Evolutionary conservation across 345 rosid species (phyloP).

Genomic region (Rhizophora mangle): DNA sequence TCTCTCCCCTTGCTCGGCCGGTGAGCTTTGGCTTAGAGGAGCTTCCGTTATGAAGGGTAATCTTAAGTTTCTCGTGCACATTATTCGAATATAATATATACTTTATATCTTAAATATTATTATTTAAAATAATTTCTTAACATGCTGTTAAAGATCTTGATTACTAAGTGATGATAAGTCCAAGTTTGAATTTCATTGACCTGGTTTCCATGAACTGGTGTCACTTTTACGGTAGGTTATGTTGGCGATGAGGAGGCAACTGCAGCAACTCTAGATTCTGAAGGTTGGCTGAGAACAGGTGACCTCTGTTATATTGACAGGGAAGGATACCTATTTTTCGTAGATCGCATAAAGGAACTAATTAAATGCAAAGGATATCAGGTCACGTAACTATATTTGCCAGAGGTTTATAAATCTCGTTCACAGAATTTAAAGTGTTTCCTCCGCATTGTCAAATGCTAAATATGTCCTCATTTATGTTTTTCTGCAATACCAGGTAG

Average conservation of each 20-base stretch:
- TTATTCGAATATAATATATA: no score
- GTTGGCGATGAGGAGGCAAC: slow-evolving; percentile 54
- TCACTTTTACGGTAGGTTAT: slow-evolving; percentile 37
- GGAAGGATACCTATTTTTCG: slow-evolving; percentile 54
- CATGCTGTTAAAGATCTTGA: no score
- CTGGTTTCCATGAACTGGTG: background rate
- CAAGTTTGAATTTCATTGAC: background rate
- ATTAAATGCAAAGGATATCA: slow-evolving; percentile 68
- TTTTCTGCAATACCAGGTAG: slow-evolving; percentile 32
- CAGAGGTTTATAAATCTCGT: no score
- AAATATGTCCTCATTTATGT: background rate
- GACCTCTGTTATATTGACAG: slow-evolving; percentile 57
- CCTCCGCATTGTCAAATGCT: background rate
- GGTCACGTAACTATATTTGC: slow-evolving; percentile 23
- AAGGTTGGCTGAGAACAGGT: slow-evolving; percentile 67
- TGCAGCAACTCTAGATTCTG: slow-evolving; percentile 37
- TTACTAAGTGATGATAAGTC: no score
- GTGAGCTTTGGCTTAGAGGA: slow-evolving; percentile 65
- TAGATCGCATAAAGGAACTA: slow-evolving; percentile 57
- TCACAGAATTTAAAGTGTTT: no score
- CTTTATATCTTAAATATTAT: no score
- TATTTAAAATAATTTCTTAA: no score
- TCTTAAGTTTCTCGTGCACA: background rate
- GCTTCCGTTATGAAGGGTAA: slow-evolving; percentile 52
- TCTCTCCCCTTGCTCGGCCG: slow-evolving; percentile 40